A percentile compares a stretch with the other conserved stretches of the same genome.
Conservation (phyloP, 1,284 basidiomycete species). For the Phellopilus nigrolimitatus region DNA sequence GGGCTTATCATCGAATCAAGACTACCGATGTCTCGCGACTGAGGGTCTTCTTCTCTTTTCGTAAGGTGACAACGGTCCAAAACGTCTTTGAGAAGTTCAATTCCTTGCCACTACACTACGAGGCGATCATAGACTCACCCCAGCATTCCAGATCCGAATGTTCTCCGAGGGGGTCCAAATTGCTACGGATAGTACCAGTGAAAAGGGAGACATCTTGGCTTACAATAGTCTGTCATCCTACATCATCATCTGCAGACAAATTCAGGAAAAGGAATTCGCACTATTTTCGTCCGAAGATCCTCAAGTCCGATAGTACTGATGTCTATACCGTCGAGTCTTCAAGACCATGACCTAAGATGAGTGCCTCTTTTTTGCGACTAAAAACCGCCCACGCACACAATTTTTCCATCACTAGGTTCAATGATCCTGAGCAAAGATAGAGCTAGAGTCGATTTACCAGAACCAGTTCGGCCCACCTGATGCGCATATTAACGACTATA, state of each 20-base stretch:
- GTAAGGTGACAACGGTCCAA: constrained; percentile 60
- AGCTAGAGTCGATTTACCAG: constrained; percentile 69
- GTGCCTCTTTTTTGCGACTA: too few species aligned
- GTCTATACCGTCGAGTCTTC: constrained; percentile 78
- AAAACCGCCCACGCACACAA: constrained; percentile 57
- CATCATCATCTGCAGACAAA: constrained; percentile 3
- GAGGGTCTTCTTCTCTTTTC: constrained; percentile 27
- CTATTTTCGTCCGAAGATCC: constrained; percentile 54
- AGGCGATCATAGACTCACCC: constrained; percentile 23
- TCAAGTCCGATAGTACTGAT: constrained; percentile 79
- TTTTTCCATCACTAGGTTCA: constrained; percentile 68
- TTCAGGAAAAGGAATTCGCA: constrained; percentile 1
- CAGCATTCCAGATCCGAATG: constrained; percentile 60
- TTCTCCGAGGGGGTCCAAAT: constrained; percentile 68
- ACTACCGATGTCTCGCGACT: constrained; percentile 24
- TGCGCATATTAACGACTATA: constrained; percentile 2
- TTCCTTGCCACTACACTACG: too few species aligned
- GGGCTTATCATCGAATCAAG: constrained; percentile 67
- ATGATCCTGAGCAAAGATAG: constrained; percentile 76
- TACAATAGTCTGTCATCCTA: constrained; percentile 59
- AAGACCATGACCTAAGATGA: constrained; percentile 4
- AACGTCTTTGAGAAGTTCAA: constrained; percentile 33
- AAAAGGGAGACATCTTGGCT: constrained; percentile 84
- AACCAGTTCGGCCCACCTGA: constrained; percentile 63
- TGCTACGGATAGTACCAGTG: constrained; percentile 78